Conservation (phyloP, 495 filamentous ascomycete genomes). For the Xylaria telfairii region DNA sequence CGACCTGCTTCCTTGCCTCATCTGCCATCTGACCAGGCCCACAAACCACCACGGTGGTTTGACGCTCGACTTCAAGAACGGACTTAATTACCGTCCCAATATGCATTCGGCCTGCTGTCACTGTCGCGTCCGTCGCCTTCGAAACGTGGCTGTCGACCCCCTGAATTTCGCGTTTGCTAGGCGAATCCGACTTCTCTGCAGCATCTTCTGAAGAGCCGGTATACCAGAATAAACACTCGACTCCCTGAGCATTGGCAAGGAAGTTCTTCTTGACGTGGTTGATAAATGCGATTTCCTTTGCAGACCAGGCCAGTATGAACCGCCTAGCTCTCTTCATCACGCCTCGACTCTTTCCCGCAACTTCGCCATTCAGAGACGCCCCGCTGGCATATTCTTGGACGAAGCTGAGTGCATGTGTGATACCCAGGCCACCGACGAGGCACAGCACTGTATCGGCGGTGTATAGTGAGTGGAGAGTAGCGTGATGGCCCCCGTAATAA, state of each 20-base stretch:
- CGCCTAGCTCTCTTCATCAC: constrained; percentile 5
- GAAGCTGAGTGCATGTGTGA: constrained; percentile 13
- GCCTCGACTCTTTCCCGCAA: neutral
- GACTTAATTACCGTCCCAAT: neutral
- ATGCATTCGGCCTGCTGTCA: constrained; percentile 1
- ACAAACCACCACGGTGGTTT: constrained; percentile 14
- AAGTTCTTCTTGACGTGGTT: constrained; percentile 14
- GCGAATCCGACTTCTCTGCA: neutral
- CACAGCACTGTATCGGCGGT: constrained; percentile 19
- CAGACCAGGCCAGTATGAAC: constrained; percentile 20
- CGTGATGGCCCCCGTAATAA: constrained; percentile 3
- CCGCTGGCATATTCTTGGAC: constrained; percentile 3
- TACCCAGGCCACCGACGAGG: constrained; percentile 7
- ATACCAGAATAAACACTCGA: constrained; percentile 11
- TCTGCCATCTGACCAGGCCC: constrained; percentile 19
- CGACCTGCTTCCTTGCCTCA: constrained; percentile 19
- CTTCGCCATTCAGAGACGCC: neutral
- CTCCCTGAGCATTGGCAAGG: neutral
- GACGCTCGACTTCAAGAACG: neutral
- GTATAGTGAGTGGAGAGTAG: constrained; percentile 5
- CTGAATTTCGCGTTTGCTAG: neutral
- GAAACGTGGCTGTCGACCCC: neutral
- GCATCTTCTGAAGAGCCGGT: neutral
- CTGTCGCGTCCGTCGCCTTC: neutral
- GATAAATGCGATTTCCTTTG: constrained; percentile 15